Evolutionary conservation across 2,329 filamentous ascomycete species (phyloP).

Genomic region (Alternaria brassicae): DNA sequence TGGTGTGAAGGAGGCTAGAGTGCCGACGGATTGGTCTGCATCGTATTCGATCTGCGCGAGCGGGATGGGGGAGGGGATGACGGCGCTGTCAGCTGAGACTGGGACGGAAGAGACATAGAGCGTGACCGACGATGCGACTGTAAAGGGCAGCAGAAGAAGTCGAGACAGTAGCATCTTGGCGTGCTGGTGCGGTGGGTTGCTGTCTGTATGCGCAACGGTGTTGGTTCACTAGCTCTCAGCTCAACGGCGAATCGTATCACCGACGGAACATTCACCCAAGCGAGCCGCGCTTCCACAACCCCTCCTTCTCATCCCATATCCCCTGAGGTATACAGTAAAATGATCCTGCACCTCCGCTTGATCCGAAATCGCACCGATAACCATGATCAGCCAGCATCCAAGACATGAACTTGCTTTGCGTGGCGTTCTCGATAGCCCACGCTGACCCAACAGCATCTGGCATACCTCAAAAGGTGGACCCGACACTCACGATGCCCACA

Average conservation of each 20-base stretch:
- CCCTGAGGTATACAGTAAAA: background rate
- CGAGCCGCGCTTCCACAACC: constrained; percentile 1
- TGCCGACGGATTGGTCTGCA: constrained; percentile 46
- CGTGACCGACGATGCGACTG: constrained; percentile 49
- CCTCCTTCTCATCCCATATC: background rate
- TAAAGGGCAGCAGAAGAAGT: constrained; percentile 47
- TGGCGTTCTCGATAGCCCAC: constrained; percentile 32
- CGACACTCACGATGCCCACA: constrained; percentile 44
- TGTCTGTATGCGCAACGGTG: constrained; percentile 10
- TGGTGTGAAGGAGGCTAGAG: constrained; percentile 46
- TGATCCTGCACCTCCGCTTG: constrained; percentile 9
- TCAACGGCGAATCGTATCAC: constrained; percentile 23
- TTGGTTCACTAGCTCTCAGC: constrained; percentile 11
- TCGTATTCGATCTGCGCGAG: constrained; percentile 56
- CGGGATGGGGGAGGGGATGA: constrained; percentile 47
- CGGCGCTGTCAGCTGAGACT: constrained; percentile 64
- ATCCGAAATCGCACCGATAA: constrained; percentile 13
- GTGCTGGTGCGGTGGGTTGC: constrained; percentile 3
- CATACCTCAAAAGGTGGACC: constrained; percentile 40
- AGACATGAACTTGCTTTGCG: constrained; percentile 23
- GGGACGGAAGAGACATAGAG: constrained; percentile 75
- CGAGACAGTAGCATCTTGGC: constrained; percentile 48
- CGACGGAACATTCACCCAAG: constrained; percentile 18
- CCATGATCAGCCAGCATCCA: constrained; percentile 10
- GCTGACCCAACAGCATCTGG: constrained; percentile 23